Evolutionary conservation across 2,329 filamentous ascomycete genomes (phyloP), one percentile per base, ranked within the genome.

Genomic region (Stagonosporopsis rhizophila): DNA sequence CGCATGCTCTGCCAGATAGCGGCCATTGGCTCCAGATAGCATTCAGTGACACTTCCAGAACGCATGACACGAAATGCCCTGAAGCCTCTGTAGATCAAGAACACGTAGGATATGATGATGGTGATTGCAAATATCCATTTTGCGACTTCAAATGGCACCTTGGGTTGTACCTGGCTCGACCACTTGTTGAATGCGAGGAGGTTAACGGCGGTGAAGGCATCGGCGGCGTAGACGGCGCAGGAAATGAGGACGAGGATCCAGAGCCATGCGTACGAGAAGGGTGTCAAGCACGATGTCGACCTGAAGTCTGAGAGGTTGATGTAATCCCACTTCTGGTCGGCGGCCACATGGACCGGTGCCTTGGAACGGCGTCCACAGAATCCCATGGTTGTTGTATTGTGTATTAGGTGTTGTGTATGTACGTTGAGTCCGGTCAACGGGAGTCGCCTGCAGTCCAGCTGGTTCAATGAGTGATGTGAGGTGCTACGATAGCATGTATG

Each of bases 71-170:
- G 87, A 59, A 89, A 79, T 23, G 94, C 92, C 50, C 90, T 86
- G 44, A 96, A 72, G 79, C 91, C 92, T 76, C 96, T 90, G 69
- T 89, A 95, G 15, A 79, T 82, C 25, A 96, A 83, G 64, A 98
- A 90, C 62, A 92, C 80, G 75, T 94, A 93, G 9, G 93, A 98
- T 32, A 95, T 82, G 61, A 98, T 89, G 72, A 99, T 98, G 75
- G 93, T 96, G 52, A 87, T 85, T 25, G 91, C 89, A 74, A 98
- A 99, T 74, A 99, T 93, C 92, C 93, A 97, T 79, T 95, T 96
- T 12, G 92, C 90, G 50, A 94, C 85, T 44, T 86, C 80, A 70
- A 96, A 87, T 3, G 87, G 85, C 62, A 98, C 89, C 37, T 85
- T 84, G 1, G 92, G 92, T 66, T 91, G 79, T 66, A 98, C 89